Base-by-base conservation (phyloP, 805 yeast genomes). In the Hanseniaspora mollemarum region DNA sequence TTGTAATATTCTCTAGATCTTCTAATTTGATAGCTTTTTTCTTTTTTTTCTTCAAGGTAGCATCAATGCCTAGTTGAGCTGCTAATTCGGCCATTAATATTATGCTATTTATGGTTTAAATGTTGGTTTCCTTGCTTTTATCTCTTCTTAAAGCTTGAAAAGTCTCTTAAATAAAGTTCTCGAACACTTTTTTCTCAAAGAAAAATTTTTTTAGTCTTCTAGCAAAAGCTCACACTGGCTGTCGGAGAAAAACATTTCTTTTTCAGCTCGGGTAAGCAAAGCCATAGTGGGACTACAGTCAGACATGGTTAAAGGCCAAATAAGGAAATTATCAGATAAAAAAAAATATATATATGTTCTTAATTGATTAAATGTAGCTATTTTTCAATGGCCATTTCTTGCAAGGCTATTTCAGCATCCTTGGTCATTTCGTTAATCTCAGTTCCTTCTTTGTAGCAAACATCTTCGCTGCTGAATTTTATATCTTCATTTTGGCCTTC, bases 21-120 rank as follows among this genome's bases (percentile, higher is more conserved):
- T 67, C 70, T 55, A 67, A 64, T 21, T 64, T 68, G 54, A 67
- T 70, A 51, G 58, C 54, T 68, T 62, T 76, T 73, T 66, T 73
- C 78, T 82, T 81, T 75, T 83, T 83, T 72, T 83, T 83, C 69
- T 81, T 80, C 64, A 81, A 71, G 39, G 79, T 67, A 51, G 87
- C 85, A 65, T 83, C 92, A 64, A 83, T 81, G 54, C 86, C 88
- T 57, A 70, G 59, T 50, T 67, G 71, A 41, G 62, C 61, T 25
- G 67, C 67, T 56, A 65, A 54, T 52, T 64, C 69, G 39, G 69
- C 58, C 52, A 53, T 41, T 33, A 22, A 19, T 22, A 19, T 44
- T 33, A 28, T 9, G 9, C 32, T n/a, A n/a, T 28, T 13, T 28
- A 28, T 9, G 9, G 13, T 28, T 32, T 16, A 18, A 21, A 25